These are phyloP conservation scores for Leucocoprinus leucothites DNA, from an alignment of 768 basidiomycete genomes.

Conservation along the genomic window DNA sequence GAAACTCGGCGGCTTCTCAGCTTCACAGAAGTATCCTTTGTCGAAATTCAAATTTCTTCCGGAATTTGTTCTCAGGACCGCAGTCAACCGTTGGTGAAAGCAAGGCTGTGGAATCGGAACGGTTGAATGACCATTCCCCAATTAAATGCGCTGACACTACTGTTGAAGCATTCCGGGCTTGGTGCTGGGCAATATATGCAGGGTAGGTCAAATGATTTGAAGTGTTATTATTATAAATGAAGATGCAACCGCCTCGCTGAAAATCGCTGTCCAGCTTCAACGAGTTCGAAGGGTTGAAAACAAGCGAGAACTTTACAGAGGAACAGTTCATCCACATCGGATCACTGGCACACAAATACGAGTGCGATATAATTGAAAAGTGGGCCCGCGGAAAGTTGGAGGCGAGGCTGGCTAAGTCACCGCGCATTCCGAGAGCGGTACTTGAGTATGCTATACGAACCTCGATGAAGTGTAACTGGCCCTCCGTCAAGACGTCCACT, in stretches of 20 bases:
- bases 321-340: neutral
- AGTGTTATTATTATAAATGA: neutral
- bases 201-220: neutral
- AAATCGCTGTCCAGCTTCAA: neutral
- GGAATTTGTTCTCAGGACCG: neutral
- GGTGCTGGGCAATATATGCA: slow-evolving; percentile 3
- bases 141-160: neutral
- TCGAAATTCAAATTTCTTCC: neutral
- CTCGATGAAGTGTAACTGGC: neutral
- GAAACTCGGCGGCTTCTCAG: neutral
- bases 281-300: neutral
- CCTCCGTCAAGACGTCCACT: too few relatives aligned
- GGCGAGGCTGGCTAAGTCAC: neutral
- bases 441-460: neutral
- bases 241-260: neutral
- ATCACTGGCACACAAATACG: neutral
- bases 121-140: neutral
- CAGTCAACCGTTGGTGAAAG: neutral
- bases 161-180: slow-evolving; percentile 1
- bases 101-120: too few relatives aligned
- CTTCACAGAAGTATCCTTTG: neutral
- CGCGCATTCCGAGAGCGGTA: too few relatives aligned
- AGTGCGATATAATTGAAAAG: neutral
- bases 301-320: too few relatives aligned
- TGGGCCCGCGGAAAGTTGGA: neutral